These are phyloP conservation scores for Helotiales sp. DNA, from an alignment of 2,329 filamentous ascomycete genomes.

Conservation along the genomic window DNA sequence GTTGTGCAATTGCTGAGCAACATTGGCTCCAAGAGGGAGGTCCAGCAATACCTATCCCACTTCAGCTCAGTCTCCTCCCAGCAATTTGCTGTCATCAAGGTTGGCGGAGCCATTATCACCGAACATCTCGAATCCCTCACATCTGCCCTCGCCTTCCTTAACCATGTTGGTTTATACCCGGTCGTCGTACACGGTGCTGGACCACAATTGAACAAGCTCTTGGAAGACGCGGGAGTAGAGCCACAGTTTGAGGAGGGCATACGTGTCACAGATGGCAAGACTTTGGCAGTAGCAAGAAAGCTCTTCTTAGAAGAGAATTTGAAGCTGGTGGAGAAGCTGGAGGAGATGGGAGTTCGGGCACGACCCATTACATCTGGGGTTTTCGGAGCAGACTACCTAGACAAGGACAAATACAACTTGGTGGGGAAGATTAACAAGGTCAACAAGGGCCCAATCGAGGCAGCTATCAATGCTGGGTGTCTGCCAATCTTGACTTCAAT, in stretches of 20 bases:
- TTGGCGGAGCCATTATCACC: slow-evolving; percentile 92
- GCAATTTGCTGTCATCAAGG: slow-evolving; percentile 98
- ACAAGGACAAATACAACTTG: slow-evolving; percentile 94
- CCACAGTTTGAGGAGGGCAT: slow-evolving; percentile 97
- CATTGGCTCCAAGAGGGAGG: slow-evolving; percentile 93
- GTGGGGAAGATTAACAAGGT: slow-evolving; percentile 95
- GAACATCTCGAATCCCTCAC: slow-evolving; percentile 92
- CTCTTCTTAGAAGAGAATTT: slow-evolving; percentile 95
- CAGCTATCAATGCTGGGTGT: slow-evolving; percentile 86
- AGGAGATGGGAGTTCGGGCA: slow-evolving; percentile 85
- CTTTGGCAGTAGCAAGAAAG: slow-evolving; percentile 83
- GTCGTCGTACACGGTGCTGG: slow-evolving; percentile 95
- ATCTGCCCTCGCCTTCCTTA: slow-evolving; percentile 84
- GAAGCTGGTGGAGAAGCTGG: slow-evolving; percentile 85
- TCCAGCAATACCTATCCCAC: slow-evolving; percentile 95
- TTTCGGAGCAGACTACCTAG: slow-evolving; percentile 89
- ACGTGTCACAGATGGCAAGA: slow-evolving; percentile 93
- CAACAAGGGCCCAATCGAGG: slow-evolving; percentile 86
- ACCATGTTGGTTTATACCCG: slow-evolving; percentile 91
- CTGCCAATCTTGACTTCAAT: slow-evolving; percentile 94
- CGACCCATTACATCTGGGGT: slow-evolving; percentile 87
- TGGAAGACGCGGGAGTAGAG: slow-evolving; percentile 89
- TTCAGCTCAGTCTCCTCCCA: slow-evolving; percentile 96
- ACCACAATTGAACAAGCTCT: slow-evolving; percentile 88
- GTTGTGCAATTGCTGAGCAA: slow-evolving; percentile 91